phyloP scores from a whole-genome alignment of 805 yeast genomes.

The Starmerella cellae region DNA sequence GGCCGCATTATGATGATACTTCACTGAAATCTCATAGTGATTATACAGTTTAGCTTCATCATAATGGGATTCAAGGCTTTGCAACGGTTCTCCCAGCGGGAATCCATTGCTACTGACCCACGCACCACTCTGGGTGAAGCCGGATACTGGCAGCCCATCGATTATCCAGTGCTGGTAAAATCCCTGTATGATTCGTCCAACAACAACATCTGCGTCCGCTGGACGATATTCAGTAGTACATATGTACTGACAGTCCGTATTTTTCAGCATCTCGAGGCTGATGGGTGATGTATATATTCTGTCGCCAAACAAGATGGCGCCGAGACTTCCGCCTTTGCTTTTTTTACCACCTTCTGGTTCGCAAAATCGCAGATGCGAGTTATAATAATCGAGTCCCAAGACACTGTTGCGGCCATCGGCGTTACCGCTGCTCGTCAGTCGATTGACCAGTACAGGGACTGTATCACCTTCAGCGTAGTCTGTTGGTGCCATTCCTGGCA shows the following conservation, averaged over 20 bases:
- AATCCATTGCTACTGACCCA: conserved; percentile 21
- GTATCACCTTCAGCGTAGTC: conserved; percentile 60
- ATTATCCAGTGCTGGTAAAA: conserved; percentile 84
- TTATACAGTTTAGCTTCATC: conserved; percentile 37
- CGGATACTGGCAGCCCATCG: conserved; percentile 91
- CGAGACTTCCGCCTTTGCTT: conserved; percentile 78
- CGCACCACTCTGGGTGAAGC: conserved; percentile 31
- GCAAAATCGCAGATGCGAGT: conserved; percentile 74
- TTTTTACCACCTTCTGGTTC: conserved; percentile 48
- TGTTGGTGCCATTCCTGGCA: conserved; percentile 95
- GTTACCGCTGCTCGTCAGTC: conserved; percentile 61
- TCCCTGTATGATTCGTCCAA: conserved; percentile 65
- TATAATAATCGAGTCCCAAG: conserved; percentile 44
- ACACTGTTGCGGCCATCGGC: conserved; percentile 26
- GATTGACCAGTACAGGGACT: conserved; percentile 75
- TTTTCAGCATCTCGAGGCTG: conserved; percentile 61
- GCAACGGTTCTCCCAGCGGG: conserved; percentile 37
- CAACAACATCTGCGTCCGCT: conserved; percentile 60
- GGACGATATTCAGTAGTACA: conserved; percentile 50
- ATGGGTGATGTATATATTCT: conserved; percentile 89
- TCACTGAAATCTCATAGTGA: conserved; percentile 67
- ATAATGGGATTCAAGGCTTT: conserved; percentile 38
- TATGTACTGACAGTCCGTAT: conserved; percentile 51
- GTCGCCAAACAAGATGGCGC: conserved; percentile 90
- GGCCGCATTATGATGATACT: conserved; percentile 59